Evolutionary conservation across 2,329 filamentous ascomycete species (phyloP), one percentile per base, ranked within the genome.

Genomic region (Arachnomyces sp.): DNA sequence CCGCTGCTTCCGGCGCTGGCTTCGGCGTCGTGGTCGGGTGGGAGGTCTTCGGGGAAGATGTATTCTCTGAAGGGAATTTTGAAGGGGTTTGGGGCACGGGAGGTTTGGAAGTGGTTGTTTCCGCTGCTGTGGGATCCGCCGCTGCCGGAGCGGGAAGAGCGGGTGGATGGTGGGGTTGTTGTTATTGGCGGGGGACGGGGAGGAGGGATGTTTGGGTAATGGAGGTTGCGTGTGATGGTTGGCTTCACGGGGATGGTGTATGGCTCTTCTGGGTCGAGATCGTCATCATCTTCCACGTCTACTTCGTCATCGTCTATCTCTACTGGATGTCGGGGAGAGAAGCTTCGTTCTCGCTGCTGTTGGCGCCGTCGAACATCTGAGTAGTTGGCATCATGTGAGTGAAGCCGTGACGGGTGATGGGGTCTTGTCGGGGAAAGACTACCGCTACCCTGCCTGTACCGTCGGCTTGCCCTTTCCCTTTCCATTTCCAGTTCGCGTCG

Each of bases 321-420:
- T 34, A 5, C 36, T 25, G 21, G 21, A 9, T 28, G 18, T 38
- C 17, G 39, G 14, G 17, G 9, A 7, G 59, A 52, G 0, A 58
- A 61, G 3, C 53, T 37, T 18, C 11, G 7, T 61, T 56, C 31
- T 5, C 21, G 21, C 21, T 25, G 21, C 9, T 25, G 5, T 9
- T 25, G 21, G 21, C 54, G 49, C 11, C 48, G 45, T 2, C 55
- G 56, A 44, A 50, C 52, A 14, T 57, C 53, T 3, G 44, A 52
- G 34, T 61, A 62, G 5, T 59, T 52, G 34, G 43, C 33, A 35
- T 65, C 62, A 33, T 65, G 62, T 3, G 59, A 63, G 45, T 62
- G 61, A 9, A 9, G 21, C 4, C 59, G 57, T 16, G 61, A 56
- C 3, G 53, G 47, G 15, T 53, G 47, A 13, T 47, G 43, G 11